A percentile compares a stretch with the other conserved stretches of the same genome.
phyloP scores from a whole-genome alignment of 2,329 filamentous ascomycete species.

The Aspergillus spinulosporus region DNA sequence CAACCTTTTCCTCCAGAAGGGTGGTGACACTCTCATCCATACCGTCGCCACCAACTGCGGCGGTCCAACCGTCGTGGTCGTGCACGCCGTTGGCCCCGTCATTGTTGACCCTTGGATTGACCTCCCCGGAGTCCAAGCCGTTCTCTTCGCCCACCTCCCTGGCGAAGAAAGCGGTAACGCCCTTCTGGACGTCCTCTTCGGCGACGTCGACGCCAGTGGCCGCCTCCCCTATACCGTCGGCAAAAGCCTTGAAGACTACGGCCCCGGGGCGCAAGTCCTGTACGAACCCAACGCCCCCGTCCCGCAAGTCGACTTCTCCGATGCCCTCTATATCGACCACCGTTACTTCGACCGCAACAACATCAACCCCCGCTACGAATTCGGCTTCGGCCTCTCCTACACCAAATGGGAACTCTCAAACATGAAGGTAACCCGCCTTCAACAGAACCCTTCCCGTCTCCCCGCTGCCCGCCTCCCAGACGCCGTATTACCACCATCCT shows the following conservation, averaged over 20 bases:
- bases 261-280: constrained; percentile 67
- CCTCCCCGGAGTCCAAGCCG: constrained; percentile 71
- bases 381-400: constrained; percentile 83
- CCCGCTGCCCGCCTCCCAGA: constrained; percentile 46
- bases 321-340: constrained; percentile 87
- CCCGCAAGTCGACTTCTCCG: constrained; percentile 79
- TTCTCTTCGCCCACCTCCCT: constrained; percentile 80
- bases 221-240: constrained; percentile 86
- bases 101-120: constrained; percentile 81
- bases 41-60: constrained; percentile 69
- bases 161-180: constrained; percentile 85
- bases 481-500: constrained; percentile 53
- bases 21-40: constrained; percentile 72
- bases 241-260: constrained; percentile 72
- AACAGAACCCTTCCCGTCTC: constrained; percentile 48
- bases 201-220: constrained; percentile 74
- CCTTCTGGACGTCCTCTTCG: constrained; percentile 76
- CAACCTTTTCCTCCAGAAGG: constrained; percentile 71
- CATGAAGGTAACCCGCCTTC: constrained; percentile 50
- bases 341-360: constrained; percentile 77
- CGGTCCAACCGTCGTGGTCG: constrained; percentile 69
- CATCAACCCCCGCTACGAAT: constrained; percentile 76
- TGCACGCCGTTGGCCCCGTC: constrained; percentile 83
- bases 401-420: constrained; percentile 67
- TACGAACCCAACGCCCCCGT: constrained; percentile 68